Evolutionary conservation across 352 stramenopile genomes (phyloP), one percentile per base, ranked within the genome.

Genomic region (Globisporangium recalcitrans): DNA sequence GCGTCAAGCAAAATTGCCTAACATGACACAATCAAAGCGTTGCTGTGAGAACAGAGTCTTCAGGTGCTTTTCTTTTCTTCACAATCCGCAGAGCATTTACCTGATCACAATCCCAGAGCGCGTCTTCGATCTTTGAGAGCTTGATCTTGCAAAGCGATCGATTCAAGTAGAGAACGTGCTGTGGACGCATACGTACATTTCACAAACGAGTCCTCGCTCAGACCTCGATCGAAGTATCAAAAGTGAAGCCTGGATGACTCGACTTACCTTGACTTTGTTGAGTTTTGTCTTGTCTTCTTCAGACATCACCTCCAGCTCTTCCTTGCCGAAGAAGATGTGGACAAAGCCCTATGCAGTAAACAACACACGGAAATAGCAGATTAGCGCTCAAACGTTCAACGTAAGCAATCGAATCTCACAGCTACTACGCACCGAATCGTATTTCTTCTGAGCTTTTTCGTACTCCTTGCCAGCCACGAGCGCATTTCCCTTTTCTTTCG

Each of bases 131-230:
- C 69, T 93, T 95, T 13, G 62, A 61, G 2, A 93, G 62, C 64
- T 95, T 95, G 69, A 95, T 83, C 69, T 95, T 95, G 62, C 83
- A 93, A 24, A 95, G 67, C 11, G 80, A 74, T 49, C 85, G 80
- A 65, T 95, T 95, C 29, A 95, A 66, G 58, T 95, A 95, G 29
- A 95, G 61, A 26, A 93, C 76, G 49, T 85, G 67, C 72, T 85
- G 48, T 5, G 1, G 16, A 26, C 16, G 4, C 8, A 40, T 31
- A 31, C n/a, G n/a, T 49, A n/a, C 13, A 42, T 48, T 31, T 24
- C 3, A 42, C 42, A 27, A 26, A 36, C 5, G 0, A 52, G 7
- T 29, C 11, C 8, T 29, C 8, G 29, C 7, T 52, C 14, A 31
- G 11, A n/a, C 49, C 53, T 29, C 13, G 4, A 51, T 27, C 51